Conservation (phyloP, 1,284 basidiomycete species). For the Rhodotorula sp. region DNA sequence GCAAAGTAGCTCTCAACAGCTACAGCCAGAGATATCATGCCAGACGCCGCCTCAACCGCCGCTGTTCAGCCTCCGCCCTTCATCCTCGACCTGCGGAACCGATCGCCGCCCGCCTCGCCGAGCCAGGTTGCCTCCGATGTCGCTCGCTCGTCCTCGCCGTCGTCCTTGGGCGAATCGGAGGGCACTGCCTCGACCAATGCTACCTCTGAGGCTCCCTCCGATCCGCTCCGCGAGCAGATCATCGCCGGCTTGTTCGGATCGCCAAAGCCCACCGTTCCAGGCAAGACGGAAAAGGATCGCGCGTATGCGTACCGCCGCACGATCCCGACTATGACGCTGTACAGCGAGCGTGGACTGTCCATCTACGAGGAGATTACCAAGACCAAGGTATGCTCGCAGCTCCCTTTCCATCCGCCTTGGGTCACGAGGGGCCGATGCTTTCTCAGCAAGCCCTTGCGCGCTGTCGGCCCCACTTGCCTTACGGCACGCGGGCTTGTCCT, state of each 20-base stretch:
- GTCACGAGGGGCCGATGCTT: background rate
- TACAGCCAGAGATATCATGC: background rate
- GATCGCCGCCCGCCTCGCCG: slow-evolving; percentile 1
- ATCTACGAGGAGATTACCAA: slow-evolving; percentile 45
- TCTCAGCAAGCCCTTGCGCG: background rate
- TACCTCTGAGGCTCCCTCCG: background rate
- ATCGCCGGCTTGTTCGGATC: slow-evolving; percentile 7
- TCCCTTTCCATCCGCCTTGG: background rate
- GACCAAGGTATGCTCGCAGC: slow-evolving; percentile 16
- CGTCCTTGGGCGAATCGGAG: background rate
- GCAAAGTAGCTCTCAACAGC: background rate
- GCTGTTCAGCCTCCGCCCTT: slow-evolving; percentile 10
- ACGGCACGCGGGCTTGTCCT: background rate
- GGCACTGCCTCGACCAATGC: background rate
- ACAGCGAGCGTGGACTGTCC: slow-evolving; percentile 36
- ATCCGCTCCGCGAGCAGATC: slow-evolving; percentile 17
- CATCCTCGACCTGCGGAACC: slow-evolving; percentile 23
- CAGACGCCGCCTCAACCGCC: slow-evolving; percentile 1
- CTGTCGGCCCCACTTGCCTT: background rate
- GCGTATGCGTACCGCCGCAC: slow-evolving; percentile 13
- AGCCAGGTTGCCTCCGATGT: background rate
- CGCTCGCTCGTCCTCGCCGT: background rate
- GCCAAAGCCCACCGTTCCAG: slow-evolving; percentile 1
- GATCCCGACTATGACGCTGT: slow-evolving; percentile 33
- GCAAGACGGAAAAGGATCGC: slow-evolving; percentile 11